A percentile compares a stretch with the other conserved stretches of the same genome.
Conservation (phyloP, 2,329 filamentous ascomycete genomes). For the Fonsecaea nubica region DNA sequence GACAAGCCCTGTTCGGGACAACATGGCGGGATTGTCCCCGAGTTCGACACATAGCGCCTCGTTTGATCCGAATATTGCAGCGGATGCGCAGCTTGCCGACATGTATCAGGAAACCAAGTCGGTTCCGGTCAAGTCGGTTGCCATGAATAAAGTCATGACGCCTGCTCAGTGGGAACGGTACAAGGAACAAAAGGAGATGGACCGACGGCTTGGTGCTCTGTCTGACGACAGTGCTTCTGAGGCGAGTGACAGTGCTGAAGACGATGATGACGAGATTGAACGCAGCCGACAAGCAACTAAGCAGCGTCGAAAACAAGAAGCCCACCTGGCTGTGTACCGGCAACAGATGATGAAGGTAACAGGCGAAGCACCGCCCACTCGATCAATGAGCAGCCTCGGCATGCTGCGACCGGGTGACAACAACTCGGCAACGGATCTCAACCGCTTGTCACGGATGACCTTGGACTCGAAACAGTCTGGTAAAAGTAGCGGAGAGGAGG, state of each 20-base stretch:
- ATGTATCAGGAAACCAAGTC: conserved; percentile 51
- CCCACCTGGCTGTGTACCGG: conserved; percentile 85
- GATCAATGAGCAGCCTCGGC: conserved; percentile 30
- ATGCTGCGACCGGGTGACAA: conserved; percentile 15
- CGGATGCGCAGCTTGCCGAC: conserved; percentile 54
- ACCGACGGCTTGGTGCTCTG: conserved; percentile 59
- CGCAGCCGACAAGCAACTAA: conserved; percentile 74
- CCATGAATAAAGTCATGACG: conserved; percentile 81
- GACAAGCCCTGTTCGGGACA: conserved; percentile 16
- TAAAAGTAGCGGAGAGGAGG: conserved; percentile 52
- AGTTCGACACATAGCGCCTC: conserved; percentile 31
- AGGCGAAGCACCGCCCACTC: conserved; percentile 72
- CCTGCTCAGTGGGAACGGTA: conserved; percentile 85
- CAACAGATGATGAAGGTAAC: conserved; percentile 98
- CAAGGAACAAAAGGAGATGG: conserved; percentile 71
- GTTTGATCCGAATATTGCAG: conserved; percentile 50
- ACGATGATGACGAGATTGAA: conserved; percentile 77
- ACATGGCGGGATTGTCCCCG: conserved; percentile 22
- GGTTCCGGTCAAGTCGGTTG: conserved; percentile 39
- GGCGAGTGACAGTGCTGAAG: conserved; percentile 66
- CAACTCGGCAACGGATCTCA: conserved; percentile 36
- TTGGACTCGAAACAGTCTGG: conserved; percentile 47
- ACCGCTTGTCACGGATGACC: conserved; percentile 46
- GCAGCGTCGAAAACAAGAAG: conserved; percentile 85
- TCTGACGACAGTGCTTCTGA: conserved; percentile 60